Conservation (phyloP, 805 yeast genomes). For the Yarrowia sp. region DNA sequence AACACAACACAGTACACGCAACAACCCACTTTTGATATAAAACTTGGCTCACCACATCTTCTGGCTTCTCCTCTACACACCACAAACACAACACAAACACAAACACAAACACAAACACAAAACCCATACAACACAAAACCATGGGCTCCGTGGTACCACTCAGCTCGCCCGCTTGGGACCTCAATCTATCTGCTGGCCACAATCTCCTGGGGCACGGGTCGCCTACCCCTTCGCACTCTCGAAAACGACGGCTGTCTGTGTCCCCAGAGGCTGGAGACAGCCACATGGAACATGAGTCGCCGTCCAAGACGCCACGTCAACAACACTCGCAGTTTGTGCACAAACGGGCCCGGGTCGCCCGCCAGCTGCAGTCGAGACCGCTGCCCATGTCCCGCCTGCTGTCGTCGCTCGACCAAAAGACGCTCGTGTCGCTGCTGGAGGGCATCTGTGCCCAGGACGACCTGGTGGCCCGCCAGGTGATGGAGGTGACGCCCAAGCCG, state of each 20-base stretch:
- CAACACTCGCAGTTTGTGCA: neutral
- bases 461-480: constrained; percentile 52
- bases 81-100: neutral
- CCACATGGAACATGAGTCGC: constrained; percentile 4
- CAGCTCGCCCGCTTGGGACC: constrained; percentile 20
- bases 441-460: constrained; percentile 59
- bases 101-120: neutral
- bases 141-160: constrained; percentile 24
- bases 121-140: too few species aligned
- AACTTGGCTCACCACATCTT: neutral
- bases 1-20: neutral
- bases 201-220: constrained; percentile 24
- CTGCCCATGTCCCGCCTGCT: constrained; percentile 62
- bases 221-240: neutral
- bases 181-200: constrained; percentile 18
- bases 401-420: constrained; percentile 60
- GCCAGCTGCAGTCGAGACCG: constrained; percentile 38
- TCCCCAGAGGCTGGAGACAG: neutral
- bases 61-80: neutral
- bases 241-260: constrained; percentile 9
- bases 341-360: constrained; percentile 2
- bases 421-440: constrained; percentile 52
- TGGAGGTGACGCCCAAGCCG: constrained; percentile 54
- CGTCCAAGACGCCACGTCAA: neutral
- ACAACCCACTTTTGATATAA: neutral